A percentile compares a stretch with the other conserved stretches of the same genome.
phyloP scores from a whole-genome alignment of 495 filamentous ascomycete genomes.

The Xylaria castorea region DNA sequence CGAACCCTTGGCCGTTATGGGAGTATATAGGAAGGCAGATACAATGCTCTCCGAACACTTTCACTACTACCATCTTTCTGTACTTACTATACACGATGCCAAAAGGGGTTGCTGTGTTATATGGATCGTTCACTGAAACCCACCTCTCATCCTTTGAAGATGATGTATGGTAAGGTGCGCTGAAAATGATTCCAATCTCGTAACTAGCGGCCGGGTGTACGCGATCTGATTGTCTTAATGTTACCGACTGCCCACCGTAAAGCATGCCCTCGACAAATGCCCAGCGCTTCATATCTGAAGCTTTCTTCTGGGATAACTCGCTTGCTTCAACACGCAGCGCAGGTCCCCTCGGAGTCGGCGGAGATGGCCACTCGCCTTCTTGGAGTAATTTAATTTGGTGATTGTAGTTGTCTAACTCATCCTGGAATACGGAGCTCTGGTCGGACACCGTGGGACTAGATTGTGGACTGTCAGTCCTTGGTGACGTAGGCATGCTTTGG shows the following conservation, averaged over 20 bases:
- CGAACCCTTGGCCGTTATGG: constrained; percentile 33
- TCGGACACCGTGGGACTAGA: constrained; percentile 8
- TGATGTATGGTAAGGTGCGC: constrained; percentile 29
- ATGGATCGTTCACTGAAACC: constrained; percentile 28
- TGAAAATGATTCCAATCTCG: constrained; percentile 30
- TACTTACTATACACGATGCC: constrained; percentile 34
- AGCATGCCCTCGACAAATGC: constrained; percentile 6
- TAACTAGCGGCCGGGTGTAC: constrained; percentile 20
- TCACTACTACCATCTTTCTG: constrained; percentile 36
- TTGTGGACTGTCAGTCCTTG: not conserved
- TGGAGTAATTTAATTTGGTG: constrained; percentile 6
- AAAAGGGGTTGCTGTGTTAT: constrained; percentile 33
- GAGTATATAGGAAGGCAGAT: constrained; percentile 37
- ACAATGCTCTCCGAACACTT: constrained; percentile 30
- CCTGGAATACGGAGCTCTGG: not conserved
- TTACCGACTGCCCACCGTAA: constrained; percentile 21
- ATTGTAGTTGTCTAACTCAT: constrained; percentile 29
- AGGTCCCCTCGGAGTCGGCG: constrained; percentile 17
- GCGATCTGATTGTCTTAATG: constrained; percentile 27
- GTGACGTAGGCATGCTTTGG: not conserved
- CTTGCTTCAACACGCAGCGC: constrained; percentile 16
- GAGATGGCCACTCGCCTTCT: constrained; percentile 27
- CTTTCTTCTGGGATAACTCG: constrained; percentile 17
- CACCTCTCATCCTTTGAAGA: constrained; percentile 23
- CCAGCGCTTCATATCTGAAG: constrained; percentile 23